phyloP scores from a whole-genome alignment of 1,284 basidiomycete genomes.

The Marasmius fiardii region DNA sequence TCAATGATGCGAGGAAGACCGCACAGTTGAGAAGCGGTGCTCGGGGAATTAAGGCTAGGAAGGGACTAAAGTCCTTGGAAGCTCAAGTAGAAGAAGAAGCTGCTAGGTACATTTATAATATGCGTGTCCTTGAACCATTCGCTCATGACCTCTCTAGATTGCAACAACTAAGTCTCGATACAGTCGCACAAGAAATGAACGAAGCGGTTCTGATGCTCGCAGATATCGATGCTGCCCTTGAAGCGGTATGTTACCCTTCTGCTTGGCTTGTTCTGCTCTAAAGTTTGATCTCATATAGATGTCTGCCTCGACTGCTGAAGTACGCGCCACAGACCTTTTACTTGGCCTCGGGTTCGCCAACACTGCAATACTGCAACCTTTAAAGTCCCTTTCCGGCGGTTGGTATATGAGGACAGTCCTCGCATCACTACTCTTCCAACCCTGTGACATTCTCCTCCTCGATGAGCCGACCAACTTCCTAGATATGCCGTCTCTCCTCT shows the following conservation, averaged over 20 bases:
- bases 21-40: conserved; percentile 59
- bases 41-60: conserved; percentile 78
- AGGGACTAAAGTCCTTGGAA: conserved; percentile 64
- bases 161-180: background rate
- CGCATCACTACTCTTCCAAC: conserved; percentile 73
- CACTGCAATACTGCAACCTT: conserved; percentile 45
- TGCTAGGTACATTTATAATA: background rate
- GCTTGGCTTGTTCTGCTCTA: conserved; percentile 12
- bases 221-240: conserved; percentile 34
- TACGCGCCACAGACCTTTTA: conserved; percentile 55
- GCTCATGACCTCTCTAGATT: background rate
- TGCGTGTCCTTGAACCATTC: background rate
- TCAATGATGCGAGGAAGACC: conserved; percentile 48
- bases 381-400: conserved; percentile 59
- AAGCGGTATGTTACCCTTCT: conserved; percentile 26
- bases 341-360: conserved; percentile 61
- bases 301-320: conserved; percentile 45
- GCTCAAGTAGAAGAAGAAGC: conserved; percentile 22
- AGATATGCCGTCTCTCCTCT: conserved; percentile 66
- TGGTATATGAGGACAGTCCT: conserved; percentile 73
- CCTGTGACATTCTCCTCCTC: conserved; percentile 53
- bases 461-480: conserved; percentile 43
- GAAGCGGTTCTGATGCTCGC: conserved; percentile 29
- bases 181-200: conserved; percentile 11
- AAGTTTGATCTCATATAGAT: conserved; percentile 15